A percentile compares a stretch with the other conserved stretches of the same genome.
Evolutionary conservation across 768 basidiomycete species (phyloP).

Genomic region (Russula virescens): DNA sequence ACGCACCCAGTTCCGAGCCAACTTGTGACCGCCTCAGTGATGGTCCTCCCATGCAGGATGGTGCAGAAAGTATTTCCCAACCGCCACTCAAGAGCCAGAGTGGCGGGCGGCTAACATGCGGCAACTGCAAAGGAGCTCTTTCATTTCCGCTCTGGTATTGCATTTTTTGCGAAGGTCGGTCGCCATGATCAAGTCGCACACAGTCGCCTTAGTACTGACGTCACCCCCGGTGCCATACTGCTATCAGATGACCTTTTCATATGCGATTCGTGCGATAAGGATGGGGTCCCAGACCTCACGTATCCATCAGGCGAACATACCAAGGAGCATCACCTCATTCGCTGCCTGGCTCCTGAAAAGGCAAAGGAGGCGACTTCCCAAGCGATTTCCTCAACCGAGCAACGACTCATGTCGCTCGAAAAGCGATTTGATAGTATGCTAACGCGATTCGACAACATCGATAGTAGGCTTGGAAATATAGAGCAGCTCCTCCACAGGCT

Average conservation of each 20-base stretch:
- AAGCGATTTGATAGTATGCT: too few relatives aligned
- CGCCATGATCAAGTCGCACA: slow-evolving; percentile 19
- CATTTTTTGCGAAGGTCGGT: slow-evolving; percentile 24
- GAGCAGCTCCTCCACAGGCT: slow-evolving; percentile 4
- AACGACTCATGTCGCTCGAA: slow-evolving; percentile 6
- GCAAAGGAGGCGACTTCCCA: neutral
- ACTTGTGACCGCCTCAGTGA: too few relatives aligned
- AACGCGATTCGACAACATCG: neutral
- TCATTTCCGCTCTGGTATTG: slow-evolving; percentile 32
- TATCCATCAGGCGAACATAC: neutral
- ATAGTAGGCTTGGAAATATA: neutral
- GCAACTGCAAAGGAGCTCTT: slow-evolving; percentile 23
- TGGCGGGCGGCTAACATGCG: slow-evolving; percentile 18
- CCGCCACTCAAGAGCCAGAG: too few relatives aligned
- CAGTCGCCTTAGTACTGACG: too few relatives aligned
- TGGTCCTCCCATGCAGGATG: too few relatives aligned
- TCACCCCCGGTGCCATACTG: too few relatives aligned
- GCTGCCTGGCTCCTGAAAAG: slow-evolving; percentile 5
- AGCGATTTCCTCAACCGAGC: neutral
- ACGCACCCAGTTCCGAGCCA: too few relatives aligned
- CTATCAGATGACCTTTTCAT: slow-evolving; percentile 14
- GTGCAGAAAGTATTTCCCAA: too few relatives aligned
- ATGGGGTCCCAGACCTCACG: neutral
- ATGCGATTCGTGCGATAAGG: neutral
- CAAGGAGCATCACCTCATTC: slow-evolving; percentile 11